phyloP scores from a whole-genome alignment of 169 alveolate species.

The Plasmodium adleri region DNA sequence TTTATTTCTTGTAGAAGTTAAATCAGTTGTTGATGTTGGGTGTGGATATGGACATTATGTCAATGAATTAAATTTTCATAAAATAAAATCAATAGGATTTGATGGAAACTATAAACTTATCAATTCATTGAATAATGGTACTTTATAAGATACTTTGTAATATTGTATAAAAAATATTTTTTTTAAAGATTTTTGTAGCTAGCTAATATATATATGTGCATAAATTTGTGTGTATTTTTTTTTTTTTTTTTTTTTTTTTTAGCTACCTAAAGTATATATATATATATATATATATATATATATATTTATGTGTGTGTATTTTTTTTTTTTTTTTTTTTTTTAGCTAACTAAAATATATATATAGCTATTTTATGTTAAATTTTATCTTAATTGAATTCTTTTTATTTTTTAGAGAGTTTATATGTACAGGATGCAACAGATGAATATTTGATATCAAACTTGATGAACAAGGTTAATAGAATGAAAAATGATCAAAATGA shows the following conservation, averaged over 20 bases:
- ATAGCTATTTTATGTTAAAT: background rate
- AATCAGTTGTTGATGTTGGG: constrained; percentile 50
- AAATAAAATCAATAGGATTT: constrained; percentile 51
- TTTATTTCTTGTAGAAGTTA: constrained; percentile 26
- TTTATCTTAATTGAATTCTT: too few species aligned
- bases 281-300: background rate
- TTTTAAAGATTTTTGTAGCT: background rate
- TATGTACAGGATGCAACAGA: constrained; percentile 40
- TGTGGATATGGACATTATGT: constrained; percentile 69
- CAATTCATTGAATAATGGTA: constrained; percentile 45
- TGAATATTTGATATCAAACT: constrained; percentile 31
- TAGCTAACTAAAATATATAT: background rate
- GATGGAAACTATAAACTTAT: constrained; percentile 69
- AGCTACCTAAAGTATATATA: background rate
- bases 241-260: constrained; percentile 22
- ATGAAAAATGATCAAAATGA: background rate
- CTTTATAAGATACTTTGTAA: background rate
- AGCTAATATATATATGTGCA: background rate
- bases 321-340: background rate
- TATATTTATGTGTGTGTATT: background rate
- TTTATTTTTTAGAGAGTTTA: constrained; percentile 15
- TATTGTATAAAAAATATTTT: too few species aligned
- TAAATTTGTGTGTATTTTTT: background rate
- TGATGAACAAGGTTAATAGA: constrained; percentile 12
- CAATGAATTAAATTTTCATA: constrained; percentile 68